Evolutionary conservation across 2,329 filamentous ascomycete genomes (phyloP).

Genomic region (Aspergillus sp.): DNA sequence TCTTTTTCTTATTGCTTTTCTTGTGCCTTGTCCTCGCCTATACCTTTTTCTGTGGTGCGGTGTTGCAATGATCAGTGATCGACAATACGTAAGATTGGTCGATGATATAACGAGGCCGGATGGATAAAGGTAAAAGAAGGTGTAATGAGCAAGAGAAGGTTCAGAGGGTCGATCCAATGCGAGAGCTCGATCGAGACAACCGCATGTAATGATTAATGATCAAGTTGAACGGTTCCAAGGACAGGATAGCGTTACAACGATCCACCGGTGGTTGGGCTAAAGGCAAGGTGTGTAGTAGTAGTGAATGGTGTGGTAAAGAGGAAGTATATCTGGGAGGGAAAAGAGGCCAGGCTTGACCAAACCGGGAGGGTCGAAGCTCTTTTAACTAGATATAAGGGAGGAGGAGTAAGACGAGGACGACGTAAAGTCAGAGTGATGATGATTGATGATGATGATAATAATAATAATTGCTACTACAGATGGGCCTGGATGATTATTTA

Average conservation of each 20-base stretch:
- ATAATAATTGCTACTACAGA: neutral
- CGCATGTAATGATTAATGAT: conserved; percentile 13
- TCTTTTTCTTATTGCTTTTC: conserved; percentile 3
- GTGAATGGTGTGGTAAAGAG: neutral
- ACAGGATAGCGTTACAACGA: conserved; percentile 13
- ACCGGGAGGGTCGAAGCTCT: neutral
- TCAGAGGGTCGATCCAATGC: conserved; percentile 1
- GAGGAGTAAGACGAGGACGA: neutral
- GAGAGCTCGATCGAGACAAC: neutral
- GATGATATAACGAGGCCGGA: conserved; percentile 20
- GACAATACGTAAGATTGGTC: conserved; percentile 16
- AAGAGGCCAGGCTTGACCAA: neutral
- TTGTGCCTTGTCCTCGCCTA: conserved; percentile 14
- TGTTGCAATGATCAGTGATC: conserved; percentile 15
- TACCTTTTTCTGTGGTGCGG: conserved; percentile 4
- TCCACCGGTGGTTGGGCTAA: neutral
- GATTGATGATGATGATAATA: neutral
- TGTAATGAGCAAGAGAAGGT: conserved; percentile 1
- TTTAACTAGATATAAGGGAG: conserved; percentile 1
- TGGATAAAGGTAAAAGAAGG: conserved; percentile 3
- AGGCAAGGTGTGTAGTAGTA: neutral
- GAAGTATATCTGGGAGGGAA: neutral
- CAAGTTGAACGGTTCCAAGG: conserved; percentile 8
- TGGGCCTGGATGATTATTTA: conserved; percentile 9
- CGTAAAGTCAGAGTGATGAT: conserved; percentile 2